Evolutionary conservation across 2,329 filamentous ascomycete genomes (phyloP), one percentile per base, ranked within the genome.

Genomic region (Ophiocordyceps camponoti-saundersi): DNA sequence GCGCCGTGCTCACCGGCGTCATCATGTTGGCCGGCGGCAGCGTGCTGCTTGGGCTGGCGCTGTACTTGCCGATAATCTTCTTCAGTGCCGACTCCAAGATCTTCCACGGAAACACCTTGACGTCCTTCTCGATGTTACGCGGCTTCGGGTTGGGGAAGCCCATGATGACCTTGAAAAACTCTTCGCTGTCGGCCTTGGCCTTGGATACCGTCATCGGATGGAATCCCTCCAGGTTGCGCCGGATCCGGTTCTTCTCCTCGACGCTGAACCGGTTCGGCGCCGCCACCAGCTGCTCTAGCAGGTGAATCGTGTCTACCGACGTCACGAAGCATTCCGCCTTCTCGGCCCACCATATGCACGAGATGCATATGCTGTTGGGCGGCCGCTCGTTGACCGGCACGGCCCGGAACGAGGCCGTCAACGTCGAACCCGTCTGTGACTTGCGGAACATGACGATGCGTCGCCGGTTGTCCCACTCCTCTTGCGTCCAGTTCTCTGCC

Each of bases 131-230:
- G 53, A 98, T 98, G 59, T 96, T 95, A 51, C 92, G 77, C 18
- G 92, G 92, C 65, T 96, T 96, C 2, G 92, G 92, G 50, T 83
- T 85, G 13, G 88, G 87, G 59, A 96, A 96, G 1, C 80, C 86
- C 92, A 98, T 98, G 66, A 98, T 96, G 56, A 95, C 75, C 68
- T 95, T 95, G 79, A 96, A 96, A 64, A 96, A 96, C 47, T 93
- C 87, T 62, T 96, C 90, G 60, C 85, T 95, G 49, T 96, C 90
- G 1, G 80, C 60, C 65, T 94, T 95, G 48, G 81, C 80, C 65
- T 98, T 98, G 55, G 88, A 95, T 18, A 98, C 88, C 0, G 92
- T 98, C 52, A 87, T 67, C 1, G 92, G 92, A 34, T 86, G 81
- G 69, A 95, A 96, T 0, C 89, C 89, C 62, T 98, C 92, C 32